These are phyloP conservation scores for Senna tora DNA, from an alignment of 306 rosid genomes.

Conservation along the genomic window DNA sequence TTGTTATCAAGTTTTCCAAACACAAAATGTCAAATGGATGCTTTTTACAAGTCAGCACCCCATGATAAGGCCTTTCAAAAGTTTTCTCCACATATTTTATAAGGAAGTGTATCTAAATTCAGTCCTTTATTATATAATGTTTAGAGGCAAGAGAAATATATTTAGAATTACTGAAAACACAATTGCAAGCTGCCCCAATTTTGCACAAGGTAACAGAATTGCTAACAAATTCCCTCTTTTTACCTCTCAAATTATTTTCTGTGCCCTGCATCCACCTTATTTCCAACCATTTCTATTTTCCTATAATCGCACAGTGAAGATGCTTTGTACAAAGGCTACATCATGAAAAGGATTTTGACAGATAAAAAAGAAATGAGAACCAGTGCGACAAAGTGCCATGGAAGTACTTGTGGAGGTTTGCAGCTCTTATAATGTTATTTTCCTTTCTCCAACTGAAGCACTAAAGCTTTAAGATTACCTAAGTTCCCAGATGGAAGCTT, in stretches of 20 bases:
- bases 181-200: neutral
- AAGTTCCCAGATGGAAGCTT: neutral
- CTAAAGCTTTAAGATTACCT: neutral
- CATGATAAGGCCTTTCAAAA: too few relatives aligned
- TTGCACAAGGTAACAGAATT: neutral
- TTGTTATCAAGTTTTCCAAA: too few relatives aligned
- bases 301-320: too few relatives aligned
- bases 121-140: neutral
- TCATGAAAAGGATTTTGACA: neutral
- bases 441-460: neutral
- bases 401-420: neutral
- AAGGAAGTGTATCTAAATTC: too few relatives aligned
- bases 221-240: neutral
- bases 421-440: slow-evolving; percentile 1
- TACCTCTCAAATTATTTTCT: neutral
- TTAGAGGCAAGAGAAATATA: neutral
- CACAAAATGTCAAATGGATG: too few relatives aligned
- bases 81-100: too few relatives aligned
- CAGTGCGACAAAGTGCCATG: neutral
- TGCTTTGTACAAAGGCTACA: neutral
- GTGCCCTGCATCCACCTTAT: neutral
- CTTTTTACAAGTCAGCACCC: too few relatives aligned
- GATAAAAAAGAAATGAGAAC: neutral
- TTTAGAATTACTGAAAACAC: neutral
- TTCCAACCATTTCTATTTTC: neutral